These are phyloP conservation scores for Gentiana macrophylla DNA, from an alignment of 257 asterid genomes.

Conservation along the genomic window DNA sequence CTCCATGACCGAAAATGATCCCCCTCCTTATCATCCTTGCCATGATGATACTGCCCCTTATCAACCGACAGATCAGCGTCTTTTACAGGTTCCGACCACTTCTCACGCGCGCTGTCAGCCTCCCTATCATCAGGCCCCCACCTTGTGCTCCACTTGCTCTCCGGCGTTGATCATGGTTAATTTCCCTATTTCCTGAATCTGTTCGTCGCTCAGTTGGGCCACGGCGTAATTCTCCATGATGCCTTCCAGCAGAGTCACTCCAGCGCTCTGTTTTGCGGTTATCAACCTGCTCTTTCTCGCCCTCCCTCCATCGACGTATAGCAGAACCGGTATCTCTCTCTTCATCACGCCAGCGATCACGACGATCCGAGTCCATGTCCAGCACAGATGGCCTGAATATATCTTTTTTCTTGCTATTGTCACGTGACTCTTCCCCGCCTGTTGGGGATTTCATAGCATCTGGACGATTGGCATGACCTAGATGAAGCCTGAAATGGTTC, in stretches of 20 bases:
- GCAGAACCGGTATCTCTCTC: slow-evolving; percentile 84
- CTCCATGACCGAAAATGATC: slow-evolving; percentile 85
- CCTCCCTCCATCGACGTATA: slow-evolving; percentile 81
- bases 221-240: slow-evolving; percentile 68
- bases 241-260: slow-evolving; percentile 65
- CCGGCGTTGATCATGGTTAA: slow-evolving; percentile 74
- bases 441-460: slow-evolving; percentile 47
- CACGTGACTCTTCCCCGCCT: slow-evolving; percentile 36
- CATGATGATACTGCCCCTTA: slow-evolving; percentile 44
- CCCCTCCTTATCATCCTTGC: slow-evolving; percentile 77
- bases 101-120: slow-evolving; percentile 42
- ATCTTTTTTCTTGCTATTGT: slow-evolving; percentile 62
- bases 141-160: slow-evolving; percentile 88
- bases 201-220: slow-evolving; percentile 58
- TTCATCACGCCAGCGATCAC: slow-evolving; percentile 95
- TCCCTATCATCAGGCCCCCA: slow-evolving; percentile 90
- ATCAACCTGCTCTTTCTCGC: slow-evolving; percentile 59
- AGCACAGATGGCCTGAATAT: slow-evolving; percentile 92
- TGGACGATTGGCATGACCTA: slow-evolving; percentile 31
- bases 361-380: slow-evolving; percentile 66
- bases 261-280: slow-evolving; percentile 61
- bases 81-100: slow-evolving; percentile 58
- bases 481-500: slow-evolving; percentile 31
- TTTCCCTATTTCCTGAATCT: slow-evolving; percentile 66
- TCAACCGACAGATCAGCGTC: slow-evolving; percentile 48